Evolutionary conservation across 257 asterid genomes (phyloP), one percentile per base, ranked within the genome.

Genomic region (Solanum piurae): DNA sequence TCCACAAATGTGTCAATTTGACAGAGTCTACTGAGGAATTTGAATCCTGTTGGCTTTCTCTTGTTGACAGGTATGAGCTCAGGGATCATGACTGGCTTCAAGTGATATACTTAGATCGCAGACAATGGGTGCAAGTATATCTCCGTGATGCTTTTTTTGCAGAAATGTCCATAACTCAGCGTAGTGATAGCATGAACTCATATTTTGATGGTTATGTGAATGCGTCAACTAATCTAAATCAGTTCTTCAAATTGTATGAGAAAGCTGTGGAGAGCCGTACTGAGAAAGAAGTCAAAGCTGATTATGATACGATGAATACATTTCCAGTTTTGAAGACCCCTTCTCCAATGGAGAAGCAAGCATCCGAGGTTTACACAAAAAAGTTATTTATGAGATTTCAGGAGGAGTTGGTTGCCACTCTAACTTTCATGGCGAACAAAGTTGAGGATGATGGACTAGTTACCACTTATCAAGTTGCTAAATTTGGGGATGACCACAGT

Each of bases 341-440:
- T 72, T 97, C 99, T 74, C 99, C 99, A 14, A 97, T 94, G 99
- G 99, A 97, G 95, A 97, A 95, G 92, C 99, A 97, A 87, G 99
- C 96, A 80, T 96, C 99, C 13, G 98, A 93, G 79, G 93, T 91
- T 73, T 97, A 97, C 94, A 96, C 99, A 4, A 94, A 95, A 89
- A 97, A 95, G 91, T 49, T 97, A 85, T 97, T 97, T 86, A 87
- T 64, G 58, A 93, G 99, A 84, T 97, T 97, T 90, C 99, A 97
- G 90, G 99, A 96, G 90, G 99, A 97, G 90, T 87, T 97, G 91
- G 95, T 97, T 27, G 97, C 93, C 77, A 97, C 99, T 83, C 95
- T 97, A 87, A 94, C 98, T 83, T 96, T 95, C 85, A 94, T 90
- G 98, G 98, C 99, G 60, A 92, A 97, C 46, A 94, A 92, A 89